A percentile compares a stretch with the other conserved stretches of the same genome.
phyloP scores from a whole-genome alignment of 2,329 filamentous ascomycete species.

The Arthroderma sp. region DNA sequence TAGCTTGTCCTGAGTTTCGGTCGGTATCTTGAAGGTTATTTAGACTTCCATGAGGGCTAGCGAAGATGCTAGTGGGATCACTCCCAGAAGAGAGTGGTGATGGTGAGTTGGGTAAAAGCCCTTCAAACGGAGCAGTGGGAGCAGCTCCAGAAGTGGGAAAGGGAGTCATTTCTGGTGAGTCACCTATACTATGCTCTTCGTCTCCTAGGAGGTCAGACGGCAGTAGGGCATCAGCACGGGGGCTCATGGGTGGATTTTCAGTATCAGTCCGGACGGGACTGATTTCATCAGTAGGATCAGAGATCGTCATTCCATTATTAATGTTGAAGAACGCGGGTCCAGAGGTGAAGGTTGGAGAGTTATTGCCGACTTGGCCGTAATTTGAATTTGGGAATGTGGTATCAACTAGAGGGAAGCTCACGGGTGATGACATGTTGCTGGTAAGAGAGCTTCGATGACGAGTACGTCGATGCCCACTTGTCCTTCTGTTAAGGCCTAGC shows the following conservation, averaged over 20 bases:
- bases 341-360: conserved; percentile 42
- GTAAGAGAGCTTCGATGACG: conserved; percentile 36
- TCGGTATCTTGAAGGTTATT: conserved; percentile 27
- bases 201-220: conserved; percentile 51
- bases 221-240: conserved; percentile 48
- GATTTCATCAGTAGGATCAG: conserved; percentile 31
- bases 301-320: conserved; percentile 50
- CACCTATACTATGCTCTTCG: conserved; percentile 30
- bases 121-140: conserved; percentile 23
- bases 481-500: conserved; percentile 30
- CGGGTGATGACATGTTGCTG: conserved; percentile 38
- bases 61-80: conserved; percentile 34
- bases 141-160: conserved; percentile 12
- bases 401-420: conserved; percentile 31
- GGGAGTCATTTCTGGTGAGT: conserved; percentile 8
- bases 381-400: conserved; percentile 30
- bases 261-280: conserved; percentile 38
- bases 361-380: conserved; percentile 39
- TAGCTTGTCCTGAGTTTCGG: conserved; percentile 19
- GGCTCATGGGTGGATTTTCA: conserved; percentile 51
- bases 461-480: conserved; percentile 31
- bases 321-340: conserved; percentile 49
- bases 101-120: conserved; percentile 28
- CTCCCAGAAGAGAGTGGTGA: conserved; percentile 37
- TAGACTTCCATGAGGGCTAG: conserved; percentile 36